These are phyloP conservation scores for Sapria himalayana DNA, from an alignment of 345 rosid genomes.

Conservation along the genomic window DNA sequence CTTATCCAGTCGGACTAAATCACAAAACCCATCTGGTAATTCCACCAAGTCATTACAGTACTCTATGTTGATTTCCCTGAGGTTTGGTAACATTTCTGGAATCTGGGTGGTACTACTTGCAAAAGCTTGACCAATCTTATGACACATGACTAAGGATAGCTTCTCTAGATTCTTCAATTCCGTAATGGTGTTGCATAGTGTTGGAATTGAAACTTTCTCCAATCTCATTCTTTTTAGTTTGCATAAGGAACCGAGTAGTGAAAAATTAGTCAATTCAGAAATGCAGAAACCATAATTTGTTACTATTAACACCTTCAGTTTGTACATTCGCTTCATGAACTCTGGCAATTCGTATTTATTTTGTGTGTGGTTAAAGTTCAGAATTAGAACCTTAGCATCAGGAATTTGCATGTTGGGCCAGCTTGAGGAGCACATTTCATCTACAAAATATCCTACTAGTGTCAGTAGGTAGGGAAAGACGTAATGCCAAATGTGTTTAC, in stretches of 20 bases:
- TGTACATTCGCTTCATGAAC: constrained; percentile 44
- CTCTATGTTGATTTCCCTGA: constrained; percentile 50
- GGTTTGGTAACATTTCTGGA: constrained; percentile 35
- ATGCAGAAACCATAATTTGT: constrained; percentile 37
- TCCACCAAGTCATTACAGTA: constrained; percentile 50
- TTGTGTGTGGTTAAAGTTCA: constrained; percentile 49
- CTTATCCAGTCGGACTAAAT: constrained; percentile 22
- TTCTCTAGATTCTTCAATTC: constrained; percentile 32
- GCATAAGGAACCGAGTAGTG: constrained; percentile 24
- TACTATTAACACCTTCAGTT: constrained; percentile 54
- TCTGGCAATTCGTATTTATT: constrained; percentile 56
- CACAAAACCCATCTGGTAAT: constrained; percentile 41
- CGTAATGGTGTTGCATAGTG: constrained; percentile 19
- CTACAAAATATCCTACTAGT: constrained; percentile 22
- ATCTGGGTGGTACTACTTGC: constrained; percentile 25
- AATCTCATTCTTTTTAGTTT: constrained; percentile 73
- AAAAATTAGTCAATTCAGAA: constrained; percentile 34
- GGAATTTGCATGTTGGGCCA: constrained; percentile 72
- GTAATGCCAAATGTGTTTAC: neutral
- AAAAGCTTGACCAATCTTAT: constrained; percentile 39
- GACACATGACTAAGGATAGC: constrained; percentile 54
- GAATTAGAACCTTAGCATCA: constrained; percentile 60
- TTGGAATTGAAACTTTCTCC: constrained; percentile 43
- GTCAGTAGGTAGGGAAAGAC: neutral
- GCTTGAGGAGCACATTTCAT: constrained; percentile 63